Percentiles rank a stretch among this genome's conserved stretches.
phyloP scores from a whole-genome alignment of 208 protist species.

The Tritrichomonas musculus region DNA sequence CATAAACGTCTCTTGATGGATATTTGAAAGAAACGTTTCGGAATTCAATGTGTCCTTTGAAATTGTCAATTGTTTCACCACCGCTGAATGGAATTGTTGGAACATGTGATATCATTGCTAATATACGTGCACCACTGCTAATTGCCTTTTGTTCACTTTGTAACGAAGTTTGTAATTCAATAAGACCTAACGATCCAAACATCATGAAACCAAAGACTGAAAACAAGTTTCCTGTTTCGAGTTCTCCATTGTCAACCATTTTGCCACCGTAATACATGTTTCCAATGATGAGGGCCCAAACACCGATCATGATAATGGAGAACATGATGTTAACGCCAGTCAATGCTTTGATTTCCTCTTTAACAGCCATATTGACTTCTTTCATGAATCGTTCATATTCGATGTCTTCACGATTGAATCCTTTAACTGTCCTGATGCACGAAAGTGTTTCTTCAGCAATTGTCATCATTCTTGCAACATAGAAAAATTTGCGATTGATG shows the following conservation, averaged over 20 bases:
- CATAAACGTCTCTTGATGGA: background rate
- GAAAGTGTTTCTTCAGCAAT: background rate
- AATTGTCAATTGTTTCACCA: background rate
- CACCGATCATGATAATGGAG: background rate
- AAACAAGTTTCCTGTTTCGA: background rate
- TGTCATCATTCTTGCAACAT: no score
- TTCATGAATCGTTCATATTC: background rate
- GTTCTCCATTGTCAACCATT: background rate
- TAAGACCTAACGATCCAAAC: background rate
- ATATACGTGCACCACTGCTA: background rate
- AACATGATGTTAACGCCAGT: background rate
- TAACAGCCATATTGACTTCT: no score
- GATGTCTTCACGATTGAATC: background rate
- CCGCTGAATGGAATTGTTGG: background rate
- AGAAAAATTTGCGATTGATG: no score
- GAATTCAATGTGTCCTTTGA: constrained; percentile 3
- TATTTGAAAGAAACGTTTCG: background rate
- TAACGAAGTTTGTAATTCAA: background rate
- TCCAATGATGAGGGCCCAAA: background rate
- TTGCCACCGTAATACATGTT: background rate
- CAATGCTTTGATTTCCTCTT: no score
- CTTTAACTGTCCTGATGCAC: background rate
- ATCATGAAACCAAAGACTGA: background rate
- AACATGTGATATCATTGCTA: background rate
- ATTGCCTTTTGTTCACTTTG: no score